Evolutionary conservation across 805 yeast species (phyloP).

Genomic region (Kodamaea leandrae): DNA sequence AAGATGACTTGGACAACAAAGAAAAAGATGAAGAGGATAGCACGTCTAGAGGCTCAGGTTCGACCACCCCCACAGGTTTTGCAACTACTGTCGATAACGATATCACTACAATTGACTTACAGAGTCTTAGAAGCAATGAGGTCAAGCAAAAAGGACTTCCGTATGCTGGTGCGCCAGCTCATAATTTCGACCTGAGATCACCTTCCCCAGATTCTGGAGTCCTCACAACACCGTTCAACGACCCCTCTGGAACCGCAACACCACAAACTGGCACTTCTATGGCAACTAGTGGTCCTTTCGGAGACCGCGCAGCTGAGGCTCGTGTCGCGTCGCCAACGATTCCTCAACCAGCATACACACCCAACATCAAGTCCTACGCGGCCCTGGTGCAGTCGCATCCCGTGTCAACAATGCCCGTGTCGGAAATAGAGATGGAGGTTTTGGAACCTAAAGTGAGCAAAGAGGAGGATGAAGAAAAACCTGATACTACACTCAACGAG

Average conservation of each 20-base stretch:
- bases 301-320: too few relatives aligned
- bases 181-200: not conserved
- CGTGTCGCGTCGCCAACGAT: not conserved
- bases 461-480: conserved; percentile 10
- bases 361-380: not conserved
- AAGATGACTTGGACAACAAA: conserved; percentile 7
- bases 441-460: not conserved
- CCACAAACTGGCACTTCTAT: too few relatives aligned
- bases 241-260: not conserved
- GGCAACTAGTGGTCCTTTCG: not conserved
- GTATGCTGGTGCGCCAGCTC: not conserved
- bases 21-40: conserved; percentile 19
- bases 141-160: conserved; percentile 8
- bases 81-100: conserved; percentile 31
- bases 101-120: conserved; percentile 38
- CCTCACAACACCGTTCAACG: too few relatives aligned
- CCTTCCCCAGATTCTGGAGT: too few relatives aligned
- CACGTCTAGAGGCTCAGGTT: conserved; percentile 6
- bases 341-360: not conserved
- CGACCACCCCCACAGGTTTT: conserved; percentile 12
- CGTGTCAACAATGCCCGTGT: not conserved
- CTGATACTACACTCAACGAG: conserved; percentile 17
- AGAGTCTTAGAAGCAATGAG: not conserved
- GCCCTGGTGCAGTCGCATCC: too few relatives aligned
- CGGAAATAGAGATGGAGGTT: conserved; percentile 1